A percentile compares a stretch with the other conserved stretches of the same genome.
Evolutionary conservation across 495 filamentous ascomycete species (phyloP).

Genomic region (Penicillium subrubescens): DNA sequence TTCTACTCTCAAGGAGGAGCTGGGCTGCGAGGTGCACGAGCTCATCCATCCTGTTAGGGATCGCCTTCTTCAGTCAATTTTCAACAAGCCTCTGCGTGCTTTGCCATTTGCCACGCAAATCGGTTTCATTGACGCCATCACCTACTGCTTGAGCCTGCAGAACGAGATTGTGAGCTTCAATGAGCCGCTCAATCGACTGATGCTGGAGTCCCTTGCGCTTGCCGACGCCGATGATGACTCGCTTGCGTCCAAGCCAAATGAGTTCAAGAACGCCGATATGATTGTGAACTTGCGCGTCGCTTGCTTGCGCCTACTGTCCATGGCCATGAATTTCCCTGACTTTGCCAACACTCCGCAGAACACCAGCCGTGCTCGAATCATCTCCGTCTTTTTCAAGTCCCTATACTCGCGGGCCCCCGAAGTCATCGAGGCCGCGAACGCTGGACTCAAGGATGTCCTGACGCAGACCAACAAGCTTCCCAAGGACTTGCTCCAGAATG

Average conservation of each 20-base stretch:
- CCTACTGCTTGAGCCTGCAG: constrained; percentile 85
- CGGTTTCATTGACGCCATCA: constrained; percentile 96
- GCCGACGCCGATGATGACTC: constrained; percentile 93
- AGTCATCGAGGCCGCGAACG: constrained; percentile 92
- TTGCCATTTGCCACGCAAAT: constrained; percentile 92
- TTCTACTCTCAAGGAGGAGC: constrained; percentile 72
- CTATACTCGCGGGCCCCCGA: constrained; percentile 88
- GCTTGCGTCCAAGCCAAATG: constrained; percentile 77
- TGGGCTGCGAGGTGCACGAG: constrained; percentile 78
- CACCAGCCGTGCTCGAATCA: constrained; percentile 78
- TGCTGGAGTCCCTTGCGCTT: constrained; percentile 89
- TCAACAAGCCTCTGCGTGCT: constrained; percentile 89
- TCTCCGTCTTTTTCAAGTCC: constrained; percentile 96
- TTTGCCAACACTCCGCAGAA: constrained; percentile 72
- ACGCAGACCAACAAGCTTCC: constrained; percentile 88
- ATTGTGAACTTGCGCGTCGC: constrained; percentile 92
- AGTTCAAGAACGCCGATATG: constrained; percentile 86
- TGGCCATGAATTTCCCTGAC: constrained; percentile 88
- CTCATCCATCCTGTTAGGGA: constrained; percentile 87
- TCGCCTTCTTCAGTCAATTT: constrained; percentile 80
- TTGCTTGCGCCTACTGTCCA: constrained; percentile 88
- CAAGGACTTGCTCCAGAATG: constrained; percentile 92
- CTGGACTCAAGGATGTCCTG: constrained; percentile 80
- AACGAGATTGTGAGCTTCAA: constrained; percentile 87
- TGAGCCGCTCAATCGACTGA: constrained; percentile 81